Evolutionary conservation across 345 rosid genomes (phyloP).

Genomic region (Pistacia atlantica): DNA sequence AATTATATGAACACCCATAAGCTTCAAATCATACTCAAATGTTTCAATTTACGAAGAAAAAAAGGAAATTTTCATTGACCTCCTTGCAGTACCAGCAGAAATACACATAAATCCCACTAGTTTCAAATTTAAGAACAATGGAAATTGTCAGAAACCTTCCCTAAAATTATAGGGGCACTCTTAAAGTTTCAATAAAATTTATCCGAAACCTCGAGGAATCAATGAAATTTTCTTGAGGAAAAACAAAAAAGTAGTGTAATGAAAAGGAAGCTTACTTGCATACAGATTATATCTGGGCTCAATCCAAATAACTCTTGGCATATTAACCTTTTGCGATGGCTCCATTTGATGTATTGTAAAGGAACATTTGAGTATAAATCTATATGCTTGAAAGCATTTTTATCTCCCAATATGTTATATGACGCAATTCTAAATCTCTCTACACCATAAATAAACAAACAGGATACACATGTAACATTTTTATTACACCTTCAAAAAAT

Average conservation of each 20-base stretch:
- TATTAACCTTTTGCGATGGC: slow-evolving; percentile 60
- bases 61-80: neutral
- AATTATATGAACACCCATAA: slow-evolving; percentile 16
- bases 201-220: too few relatives aligned
- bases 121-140: neutral
- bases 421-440: slow-evolving; percentile 68
- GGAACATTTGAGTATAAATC: slow-evolving; percentile 68
- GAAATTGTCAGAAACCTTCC: too few relatives aligned
- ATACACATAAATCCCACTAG: neutral
- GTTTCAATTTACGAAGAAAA: too few relatives aligned
- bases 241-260: too few relatives aligned
- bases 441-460: slow-evolving; percentile 25
- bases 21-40: slow-evolving; percentile 2
- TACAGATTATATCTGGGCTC: slow-evolving; percentile 68
- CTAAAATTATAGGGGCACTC: too few relatives aligned
- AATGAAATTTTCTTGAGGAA: neutral
- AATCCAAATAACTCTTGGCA: slow-evolving; percentile 59
- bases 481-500: too few relatives aligned
- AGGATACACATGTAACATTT: too few relatives aligned
- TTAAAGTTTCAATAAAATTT: too few relatives aligned
- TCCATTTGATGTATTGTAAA: slow-evolving; percentile 59
- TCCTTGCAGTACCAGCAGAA: neutral
- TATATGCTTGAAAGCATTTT: slow-evolving; percentile 61
- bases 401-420: slow-evolving; percentile 76
- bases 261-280: slow-evolving; percentile 52